Evolutionary conservation across 2,329 filamentous ascomycete species (phyloP).

Genomic region (Talaromyces atroroseus): DNA sequence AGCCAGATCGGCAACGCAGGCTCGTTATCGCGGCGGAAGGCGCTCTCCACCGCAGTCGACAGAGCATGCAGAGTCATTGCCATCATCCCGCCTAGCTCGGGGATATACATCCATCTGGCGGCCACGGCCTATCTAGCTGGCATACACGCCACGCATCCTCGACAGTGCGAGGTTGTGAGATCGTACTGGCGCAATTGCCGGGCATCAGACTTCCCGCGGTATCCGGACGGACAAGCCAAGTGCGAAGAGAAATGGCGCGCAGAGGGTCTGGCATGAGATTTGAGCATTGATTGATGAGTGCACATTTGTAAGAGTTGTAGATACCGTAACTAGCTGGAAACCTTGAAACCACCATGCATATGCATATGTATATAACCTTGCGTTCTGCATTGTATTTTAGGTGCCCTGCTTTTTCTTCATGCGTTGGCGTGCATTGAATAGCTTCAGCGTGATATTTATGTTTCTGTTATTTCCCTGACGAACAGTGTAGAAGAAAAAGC

Average conservation of each 20-base stretch:
- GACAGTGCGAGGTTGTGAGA: slow-evolving; percentile 33
- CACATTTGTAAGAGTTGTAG: not conserved
- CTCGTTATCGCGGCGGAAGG: slow-evolving; percentile 9
- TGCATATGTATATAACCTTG: not conserved
- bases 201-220: slow-evolving; percentile 34
- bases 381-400: not conserved
- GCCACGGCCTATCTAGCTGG: slow-evolving; percentile 34
- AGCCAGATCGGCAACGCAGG: slow-evolving; percentile 10
- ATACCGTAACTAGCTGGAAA: not conserved
- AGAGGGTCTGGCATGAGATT: slow-evolving; percentile 17
- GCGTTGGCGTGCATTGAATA: not conserved
- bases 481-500: too few species aligned
- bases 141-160: slow-evolving; percentile 27
- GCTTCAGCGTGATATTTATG: not conserved
- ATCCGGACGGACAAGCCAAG: slow-evolving; percentile 26
- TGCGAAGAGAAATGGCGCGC: slow-evolving; percentile 33
- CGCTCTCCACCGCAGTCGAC: slow-evolving; percentile 29
- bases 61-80: slow-evolving; percentile 32
- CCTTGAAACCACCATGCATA: not conserved
- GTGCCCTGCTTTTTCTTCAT: not conserved
- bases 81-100: slow-evolving; percentile 26
- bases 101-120: slow-evolving; percentile 39
- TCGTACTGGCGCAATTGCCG: slow-evolving; percentile 37
- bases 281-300: not conserved
- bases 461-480: not conserved